Base-by-base conservation (phyloP, 306 rosid species). In the Mucuna pruriens region DNA sequence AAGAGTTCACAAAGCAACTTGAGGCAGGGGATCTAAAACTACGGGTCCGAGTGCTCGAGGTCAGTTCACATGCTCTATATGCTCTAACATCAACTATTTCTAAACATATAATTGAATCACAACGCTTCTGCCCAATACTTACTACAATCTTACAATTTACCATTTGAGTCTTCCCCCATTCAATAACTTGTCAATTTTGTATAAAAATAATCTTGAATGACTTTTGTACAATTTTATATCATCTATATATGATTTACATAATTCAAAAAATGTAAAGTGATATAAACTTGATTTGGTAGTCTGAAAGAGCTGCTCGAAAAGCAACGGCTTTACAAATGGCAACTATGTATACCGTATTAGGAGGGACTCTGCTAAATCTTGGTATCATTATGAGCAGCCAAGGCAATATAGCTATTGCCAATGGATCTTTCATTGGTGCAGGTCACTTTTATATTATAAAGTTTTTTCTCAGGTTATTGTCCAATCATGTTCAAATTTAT, bases 31-130 rank as follows among this genome's bases (percentile, higher is more conserved):
- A 94, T 74, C 77, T 91, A 26, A 94, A 94, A 87, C 95, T 91
- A 42, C 93, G 98, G 62, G 98, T 94, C 69, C 89, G 97, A 16
- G 98, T 94, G 26, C 92, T 94, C 2, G 94, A 91, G 98, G 98
- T 91, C 9, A 79, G 54, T 15, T 61, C 6, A 44, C 22, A 38
- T 15, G 26, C 34, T 22, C 34, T 22, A 7, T 40, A 11, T 67
- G 54, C 33, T 22, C 46, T n/a, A 16, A 11, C 12, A 12, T 7
- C 64, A 60, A 8, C 4, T 34, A 16, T 40, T 25, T 63, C 42
- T 49, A 20, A 15, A 15, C 55, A 15, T n/a, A n/a, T n/a, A n/a
- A n/a, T n/a, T 15, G 19, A 48, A 48, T 16, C 4, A 10, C 49
- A 44, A 16, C 4, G 49, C n/a, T n/a, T n/a, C n/a, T n/a, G n/a